Evolutionary conservation across 768 basidiomycete species (phyloP), one percentile per base, ranked within the genome.

Genomic region (Suillus alpinus): DNA sequence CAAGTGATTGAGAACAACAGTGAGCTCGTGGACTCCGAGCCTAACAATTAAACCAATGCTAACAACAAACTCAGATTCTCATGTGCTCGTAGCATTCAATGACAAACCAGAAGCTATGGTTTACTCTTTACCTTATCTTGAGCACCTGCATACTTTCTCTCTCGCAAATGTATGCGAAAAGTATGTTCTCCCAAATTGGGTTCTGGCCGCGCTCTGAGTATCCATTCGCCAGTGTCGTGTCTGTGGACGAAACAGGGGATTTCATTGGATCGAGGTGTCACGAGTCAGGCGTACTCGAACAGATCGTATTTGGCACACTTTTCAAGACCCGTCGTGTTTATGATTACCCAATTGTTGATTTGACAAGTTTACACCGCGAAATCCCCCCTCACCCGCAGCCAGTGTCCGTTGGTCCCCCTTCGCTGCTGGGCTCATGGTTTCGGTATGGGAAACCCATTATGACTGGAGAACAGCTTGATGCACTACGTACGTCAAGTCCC

Each of bases 41-140:
- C 29, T 20, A 3, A 14, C 8, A 52, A 50, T 58, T 39, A 44
- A 36, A 50, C 14, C 34, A 26, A 57, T 23, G 10, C 29, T 64
- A 18, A 58, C 49, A 36, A 37, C 44, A 40, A 34, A 14, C 8
- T n/a, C 43, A 83, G 81, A 80, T 39, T 81, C 80, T 52, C 81
- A 77, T 65, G 84, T 81, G 2, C 73, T 90, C 31, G 80, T 85
- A 20, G 81, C 83, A 26, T 79, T 85, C 63, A 86, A 84, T 0
- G 82, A 83, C 63, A 74, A 68, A 56, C 74, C 78, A 13, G 76
- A 82, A 39, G 79, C 71, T 2, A 72, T 85, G 6, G 75, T 84
- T 5, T 89, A 88, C 72, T 86, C 89, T 3, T 74, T 91, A 32
- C 89, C 89, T 31, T 74, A 78, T 65, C 77, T 91, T 40, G 86